phyloP scores from a whole-genome alignment of 2,329 filamentous ascomycete species.

The Talaromyces piceae region DNA sequence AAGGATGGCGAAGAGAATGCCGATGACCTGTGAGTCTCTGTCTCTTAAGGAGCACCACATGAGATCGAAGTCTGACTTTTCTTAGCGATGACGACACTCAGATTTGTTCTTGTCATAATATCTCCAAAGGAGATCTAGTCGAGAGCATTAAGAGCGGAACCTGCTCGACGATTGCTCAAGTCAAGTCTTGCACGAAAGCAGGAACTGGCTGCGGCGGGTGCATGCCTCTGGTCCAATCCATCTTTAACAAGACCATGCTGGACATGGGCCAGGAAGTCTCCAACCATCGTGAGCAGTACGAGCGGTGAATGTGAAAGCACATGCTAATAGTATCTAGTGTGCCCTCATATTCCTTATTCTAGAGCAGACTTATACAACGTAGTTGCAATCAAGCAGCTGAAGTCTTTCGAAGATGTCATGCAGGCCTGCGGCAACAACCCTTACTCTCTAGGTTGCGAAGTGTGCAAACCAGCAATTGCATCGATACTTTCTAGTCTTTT shows the following conservation, averaged over 20 bases:
- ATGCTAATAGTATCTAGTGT: slow-evolving; percentile 42
- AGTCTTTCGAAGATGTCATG: slow-evolving; percentile 70
- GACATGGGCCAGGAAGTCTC: slow-evolving; percentile 80
- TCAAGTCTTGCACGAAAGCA: slow-evolving; percentile 87
- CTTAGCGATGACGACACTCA: slow-evolving; percentile 67
- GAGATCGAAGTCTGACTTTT: neutral
- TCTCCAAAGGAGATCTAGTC: slow-evolving; percentile 74
- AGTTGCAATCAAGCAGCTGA: slow-evolving; percentile 70
- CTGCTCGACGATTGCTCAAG: slow-evolving; percentile 72
- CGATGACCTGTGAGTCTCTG: slow-evolving; percentile 56
- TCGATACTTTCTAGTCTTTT: slow-evolving; percentile 75
- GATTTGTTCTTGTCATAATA: slow-evolving; percentile 89
- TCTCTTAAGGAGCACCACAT: neutral
- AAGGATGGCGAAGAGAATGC: slow-evolving; percentile 66
- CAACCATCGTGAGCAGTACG: slow-evolving; percentile 51
- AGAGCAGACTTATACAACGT: slow-evolving; percentile 88
- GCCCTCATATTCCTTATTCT: slow-evolving; percentile 74
- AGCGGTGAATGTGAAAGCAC: neutral
- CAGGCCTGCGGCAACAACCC: slow-evolving; percentile 63
- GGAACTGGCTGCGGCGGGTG: slow-evolving; percentile 87
- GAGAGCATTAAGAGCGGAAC: slow-evolving; percentile 65
- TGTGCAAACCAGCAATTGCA: slow-evolving; percentile 75
- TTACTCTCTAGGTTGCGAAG: slow-evolving; percentile 71
- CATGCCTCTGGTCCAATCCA: slow-evolving; percentile 77
- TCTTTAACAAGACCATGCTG: slow-evolving; percentile 84